These are phyloP conservation scores for Paramecium caudatum DNA, from an alignment of 73 alveolate genomes.

Conservation along the genomic window DNA sequence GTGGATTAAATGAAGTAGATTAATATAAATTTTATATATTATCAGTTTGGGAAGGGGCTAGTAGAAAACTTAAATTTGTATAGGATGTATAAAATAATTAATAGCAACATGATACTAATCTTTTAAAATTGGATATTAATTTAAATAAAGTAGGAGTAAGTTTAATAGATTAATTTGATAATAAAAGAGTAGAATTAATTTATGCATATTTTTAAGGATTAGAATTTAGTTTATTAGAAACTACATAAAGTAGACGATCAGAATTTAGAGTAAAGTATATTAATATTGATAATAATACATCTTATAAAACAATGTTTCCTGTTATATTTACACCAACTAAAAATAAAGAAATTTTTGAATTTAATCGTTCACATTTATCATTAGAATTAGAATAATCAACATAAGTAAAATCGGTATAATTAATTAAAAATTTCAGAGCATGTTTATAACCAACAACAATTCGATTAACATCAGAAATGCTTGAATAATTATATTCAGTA, in stretches of 20 bases:
- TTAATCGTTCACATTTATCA: slow-evolving; percentile 64
- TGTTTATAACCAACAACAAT: slow-evolving; percentile 68
- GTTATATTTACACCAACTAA: slow-evolving; percentile 76
- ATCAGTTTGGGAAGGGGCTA: slow-evolving; percentile 71
- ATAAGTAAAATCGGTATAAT: slow-evolving; percentile 26
- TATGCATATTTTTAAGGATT: slow-evolving; percentile 62
- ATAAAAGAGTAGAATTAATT: slow-evolving; percentile 67
- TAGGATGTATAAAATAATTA: slow-evolving; percentile 57
- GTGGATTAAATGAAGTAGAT: slow-evolving; percentile 32
- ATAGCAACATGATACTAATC: slow-evolving; percentile 61
- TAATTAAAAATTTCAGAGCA: slow-evolving; percentile 57
- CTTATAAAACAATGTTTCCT: slow-evolving; percentile 73
- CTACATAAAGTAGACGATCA: slow-evolving; percentile 53
- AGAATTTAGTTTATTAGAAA: slow-evolving; percentile 55
- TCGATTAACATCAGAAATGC: slow-evolving; percentile 59
- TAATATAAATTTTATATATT: slow-evolving; percentile 58
- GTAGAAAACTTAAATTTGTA: slow-evolving; percentile 65
- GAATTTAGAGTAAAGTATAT: slow-evolving; percentile 63
- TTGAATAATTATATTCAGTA: slow-evolving; percentile 44
- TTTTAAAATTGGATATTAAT: slow-evolving; percentile 50
- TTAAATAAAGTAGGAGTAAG: slow-evolving; percentile 70
- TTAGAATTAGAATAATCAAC: slow-evolving; percentile 65
- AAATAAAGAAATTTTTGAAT: slow-evolving; percentile 45
- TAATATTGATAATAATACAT: slow-evolving; percentile 72
- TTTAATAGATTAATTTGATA: slow-evolving; percentile 64